Conservation (phyloP, 108 stramenopile species). For the Chaetoceros tenuissimus region DNA sequence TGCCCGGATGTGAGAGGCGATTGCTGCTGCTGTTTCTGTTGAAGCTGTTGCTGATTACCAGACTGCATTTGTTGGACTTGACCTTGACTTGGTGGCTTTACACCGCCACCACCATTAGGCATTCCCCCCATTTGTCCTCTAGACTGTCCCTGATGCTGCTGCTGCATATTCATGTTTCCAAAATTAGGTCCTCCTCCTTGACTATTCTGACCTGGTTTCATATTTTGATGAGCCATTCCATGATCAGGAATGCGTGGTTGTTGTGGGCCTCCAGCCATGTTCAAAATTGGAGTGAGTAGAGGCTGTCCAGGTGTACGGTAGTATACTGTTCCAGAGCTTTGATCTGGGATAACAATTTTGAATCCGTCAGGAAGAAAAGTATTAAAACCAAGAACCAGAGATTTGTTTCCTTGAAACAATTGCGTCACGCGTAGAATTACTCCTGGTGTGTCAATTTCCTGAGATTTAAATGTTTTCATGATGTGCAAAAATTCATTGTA, state of each 20-base stretch:
- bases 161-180: too few species aligned
- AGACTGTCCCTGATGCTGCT: too few species aligned
- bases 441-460: constrained; percentile 97
- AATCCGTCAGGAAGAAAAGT: constrained; percentile 99
- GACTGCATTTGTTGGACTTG: neutral
- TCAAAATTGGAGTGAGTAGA: constrained; percentile 45
- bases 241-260: constrained; percentile 4
- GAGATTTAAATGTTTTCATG: constrained; percentile 95
- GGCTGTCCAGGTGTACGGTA: constrained; percentile 70
- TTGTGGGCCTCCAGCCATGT: constrained; percentile 17
- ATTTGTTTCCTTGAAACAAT: constrained; percentile 95
- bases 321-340: constrained; percentile 72
- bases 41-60: neutral
- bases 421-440: constrained; percentile 92
- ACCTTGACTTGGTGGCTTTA: too few species aligned
- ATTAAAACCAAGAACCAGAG: constrained; percentile 97
- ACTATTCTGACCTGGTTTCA: too few species aligned
- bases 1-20: constrained; percentile 15
- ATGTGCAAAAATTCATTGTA: constrained; percentile 99
- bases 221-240: too few species aligned
- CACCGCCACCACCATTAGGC: neutral
- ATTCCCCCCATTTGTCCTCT: too few species aligned
- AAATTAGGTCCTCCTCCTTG: too few species aligned
- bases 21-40: constrained; percentile 14
- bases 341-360: constrained; percentile 80